Evolutionary conservation across 768 basidiomycete genomes (phyloP).

Genomic region (Trametes coccinea): DNA sequence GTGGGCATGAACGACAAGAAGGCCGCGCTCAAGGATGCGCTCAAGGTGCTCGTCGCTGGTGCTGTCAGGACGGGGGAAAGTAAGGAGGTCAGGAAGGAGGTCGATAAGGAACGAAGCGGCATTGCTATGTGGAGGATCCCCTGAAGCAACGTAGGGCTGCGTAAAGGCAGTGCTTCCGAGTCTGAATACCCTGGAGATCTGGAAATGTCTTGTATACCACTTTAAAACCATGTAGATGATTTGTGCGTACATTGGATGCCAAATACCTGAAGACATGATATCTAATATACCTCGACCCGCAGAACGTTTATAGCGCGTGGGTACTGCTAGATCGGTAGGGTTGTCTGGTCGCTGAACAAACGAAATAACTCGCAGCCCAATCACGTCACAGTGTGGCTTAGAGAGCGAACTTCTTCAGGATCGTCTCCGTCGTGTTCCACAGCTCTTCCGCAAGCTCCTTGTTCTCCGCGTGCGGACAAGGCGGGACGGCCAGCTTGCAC

Average conservation of each 20-base stretch:
- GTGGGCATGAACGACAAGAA: constrained; percentile 33
- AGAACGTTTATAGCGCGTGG: no score
- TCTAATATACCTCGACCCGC: no score
- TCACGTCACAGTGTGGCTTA: neutral
- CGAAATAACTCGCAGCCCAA: no score
- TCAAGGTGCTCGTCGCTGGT: constrained; percentile 53
- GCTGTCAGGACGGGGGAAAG: constrained; percentile 54
- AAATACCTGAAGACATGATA: no score
- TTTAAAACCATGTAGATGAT: no score
- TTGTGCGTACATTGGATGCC: no score
- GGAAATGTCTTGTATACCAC: no score
- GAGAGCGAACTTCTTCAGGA: constrained; percentile 34
- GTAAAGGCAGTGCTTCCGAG: no score
- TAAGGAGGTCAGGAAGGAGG: constrained; percentile 54
- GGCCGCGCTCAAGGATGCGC: constrained; percentile 46
- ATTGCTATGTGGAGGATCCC: constrained; percentile 71
- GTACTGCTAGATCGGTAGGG: no score
- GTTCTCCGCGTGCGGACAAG: constrained; percentile 30
- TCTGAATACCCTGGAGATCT: no score
- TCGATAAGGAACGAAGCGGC: constrained; percentile 58
- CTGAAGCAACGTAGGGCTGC: constrained; percentile 25
- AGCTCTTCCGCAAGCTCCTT: constrained; percentile 40
- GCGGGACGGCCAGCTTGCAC: constrained; percentile 32
- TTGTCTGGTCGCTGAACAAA: no score
- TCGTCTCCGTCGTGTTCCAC: constrained; percentile 39